These are phyloP conservation scores for Gyrodon lividus DNA, from an alignment of 768 basidiomycete genomes.

Conservation along the genomic window DNA sequence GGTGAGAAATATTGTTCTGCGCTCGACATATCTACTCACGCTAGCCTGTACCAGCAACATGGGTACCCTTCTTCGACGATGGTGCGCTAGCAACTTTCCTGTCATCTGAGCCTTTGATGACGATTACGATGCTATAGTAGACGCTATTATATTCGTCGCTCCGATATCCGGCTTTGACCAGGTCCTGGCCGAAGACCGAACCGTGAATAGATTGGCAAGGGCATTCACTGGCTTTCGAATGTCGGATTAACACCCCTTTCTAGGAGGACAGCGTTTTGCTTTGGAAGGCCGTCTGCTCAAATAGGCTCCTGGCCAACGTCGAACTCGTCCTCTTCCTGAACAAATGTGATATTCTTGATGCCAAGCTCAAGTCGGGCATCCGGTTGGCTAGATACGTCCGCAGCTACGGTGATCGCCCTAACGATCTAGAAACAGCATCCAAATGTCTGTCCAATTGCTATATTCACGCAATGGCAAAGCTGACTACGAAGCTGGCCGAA, in stretches of 20 bases:
- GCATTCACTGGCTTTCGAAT: background rate
- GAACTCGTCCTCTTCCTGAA: slow-evolving; percentile 80
- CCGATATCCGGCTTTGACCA: slow-evolving; percentile 60
- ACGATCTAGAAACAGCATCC: slow-evolving; percentile 66
- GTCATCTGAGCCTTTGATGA: background rate
- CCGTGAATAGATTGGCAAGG: slow-evolving; percentile 49
- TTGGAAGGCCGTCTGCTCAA: slow-evolving; percentile 72
- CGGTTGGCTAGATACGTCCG: slow-evolving; percentile 66
- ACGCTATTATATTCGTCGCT: slow-evolving; percentile 58
- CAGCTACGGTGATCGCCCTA: slow-evolving; percentile 66
- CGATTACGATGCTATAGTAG: slow-evolving; percentile 18
- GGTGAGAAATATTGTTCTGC: slow-evolving; percentile 24
- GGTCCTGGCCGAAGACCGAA: slow-evolving; percentile 49
- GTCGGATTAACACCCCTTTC: background rate
- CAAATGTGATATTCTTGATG: slow-evolving; percentile 73
- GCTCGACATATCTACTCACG: slow-evolving; percentile 10
- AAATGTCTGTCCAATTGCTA: slow-evolving; percentile 48
- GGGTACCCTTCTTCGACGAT: slow-evolving; percentile 58
- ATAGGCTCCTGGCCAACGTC: slow-evolving; percentile 66
- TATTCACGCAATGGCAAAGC: background rate
- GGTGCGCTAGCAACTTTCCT: slow-evolving; percentile 26
- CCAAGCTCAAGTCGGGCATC: slow-evolving; percentile 65
- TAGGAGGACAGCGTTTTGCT: slow-evolving; percentile 77
- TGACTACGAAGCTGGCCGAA: background rate
- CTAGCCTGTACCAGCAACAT: slow-evolving; percentile 36